Evolutionary conservation across 1,139 yeast species (phyloP), one percentile per base, ranked within the genome.

Genomic region (Magnusiomyces ingens): DNA sequence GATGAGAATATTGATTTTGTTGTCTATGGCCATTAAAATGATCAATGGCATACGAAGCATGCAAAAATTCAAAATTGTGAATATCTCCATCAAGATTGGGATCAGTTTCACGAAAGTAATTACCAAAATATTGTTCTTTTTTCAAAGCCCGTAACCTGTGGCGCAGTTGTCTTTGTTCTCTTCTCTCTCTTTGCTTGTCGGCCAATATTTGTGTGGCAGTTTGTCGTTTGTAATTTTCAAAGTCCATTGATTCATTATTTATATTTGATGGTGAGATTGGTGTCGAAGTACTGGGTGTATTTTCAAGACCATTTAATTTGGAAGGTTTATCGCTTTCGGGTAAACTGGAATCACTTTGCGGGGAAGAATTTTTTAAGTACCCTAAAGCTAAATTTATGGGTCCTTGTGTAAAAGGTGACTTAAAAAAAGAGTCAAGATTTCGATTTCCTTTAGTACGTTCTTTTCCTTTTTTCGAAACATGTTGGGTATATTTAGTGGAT

Each of bases 141-240:
- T 55, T 54, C 26, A 57, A 54, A 48, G 59, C 57, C 8, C 64
- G 61, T 37, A 60, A 52, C 18, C 61, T 45, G 15, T 52, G 37
- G 2, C 54, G 51, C 15, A 49, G 38, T 8, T 48, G 48, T 13
- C 54, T 45, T 21, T 55, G 48, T n/a, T 52, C 12, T n/a, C 53
- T 54, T 15, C 62, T 55, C 35, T 64, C 65, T 1, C 55, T 60
- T 55, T 62, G 64, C 42, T 63, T 64, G 49, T 63, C 60, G 6
- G 71, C 58, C 17, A 63, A 59, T n/a, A 72, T 67, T 43, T 72
- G 75, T 37, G 66, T 59, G 18, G 69, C 68, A 0, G 73, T 63
- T 32, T 65, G 58, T 15, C 61, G 66, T 46, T 70, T 70, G 56
- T 74, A 75, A 22, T 60, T 63, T 22, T 71, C 74, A 57, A 73